Evolutionary conservation across 2,329 filamentous ascomycete species (phyloP), one percentile per base, ranked within the genome.

Genomic region (Arthrobotrys iridis): DNA sequence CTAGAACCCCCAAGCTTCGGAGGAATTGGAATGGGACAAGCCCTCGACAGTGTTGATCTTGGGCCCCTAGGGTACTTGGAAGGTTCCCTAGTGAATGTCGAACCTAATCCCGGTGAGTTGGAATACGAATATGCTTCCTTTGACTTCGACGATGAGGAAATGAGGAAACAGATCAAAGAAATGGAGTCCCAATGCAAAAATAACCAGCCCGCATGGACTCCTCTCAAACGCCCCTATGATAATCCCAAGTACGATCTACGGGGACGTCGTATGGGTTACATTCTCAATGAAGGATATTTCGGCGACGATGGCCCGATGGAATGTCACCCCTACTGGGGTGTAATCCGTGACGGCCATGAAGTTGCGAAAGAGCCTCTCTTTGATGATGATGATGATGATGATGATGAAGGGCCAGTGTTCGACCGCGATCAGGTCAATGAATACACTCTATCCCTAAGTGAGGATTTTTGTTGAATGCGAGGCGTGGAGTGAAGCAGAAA

Each of bases 111-210:
- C 35, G 65, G 65, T 70, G 46, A 70, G 65, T 28, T 28, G 46
- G 28, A 45, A 60, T 60, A 37, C n/a, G 45, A 65, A 65, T 71
- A 71, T 71, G 66, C 66, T 13, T 37, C 48, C 35, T 71, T 71
- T 28, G 50, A 18, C 22, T 24, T 50, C 37, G 66, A 64, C 18
- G n/a, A 35, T 6, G 15, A 35, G n/a, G 48, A 64, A 18, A 48
- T 28, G 26, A 20, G 26, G 4, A 13, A 3, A 28, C 18, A 20
- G 18, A 13, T n/a, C 24, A 41, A 30, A 30, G 18, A 26, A 50
- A 22, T 52, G 6, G 28, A 10, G 6, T 2, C 37, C 4, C 10
- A 33, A 33, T 6, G 30, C 7, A 11, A 11, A 33, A 6, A 11
- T 8, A 50, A 30, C 11, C 22, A 22, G 15, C 28, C 45, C 24